Percentiles rank a stretch among this genome's conserved stretches.
Conservation (phyloP, 345 rosid genomes). For the Sisymbrium irio region DNA sequence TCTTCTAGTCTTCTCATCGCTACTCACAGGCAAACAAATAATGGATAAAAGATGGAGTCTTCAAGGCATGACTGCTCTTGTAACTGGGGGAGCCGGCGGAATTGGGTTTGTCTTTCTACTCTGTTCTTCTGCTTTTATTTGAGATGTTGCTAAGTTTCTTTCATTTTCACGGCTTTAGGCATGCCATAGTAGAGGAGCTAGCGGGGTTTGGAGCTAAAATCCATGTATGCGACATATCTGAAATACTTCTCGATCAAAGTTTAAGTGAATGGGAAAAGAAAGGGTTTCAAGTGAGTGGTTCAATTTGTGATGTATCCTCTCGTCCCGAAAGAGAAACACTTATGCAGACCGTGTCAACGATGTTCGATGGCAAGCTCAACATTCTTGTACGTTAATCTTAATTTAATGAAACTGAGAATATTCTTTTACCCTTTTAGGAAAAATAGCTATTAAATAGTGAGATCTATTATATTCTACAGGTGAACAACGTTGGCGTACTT, state of each 20-base stretch:
- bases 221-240: slow-evolving; percentile 6
- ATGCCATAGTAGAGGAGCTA: slow-evolving; percentile 17
- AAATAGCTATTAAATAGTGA: too few relatives aligned
- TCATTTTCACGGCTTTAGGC: not conserved
- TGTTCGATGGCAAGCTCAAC: slow-evolving; percentile 3
- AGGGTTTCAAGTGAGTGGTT: slow-evolving; percentile 22
- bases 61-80: too few relatives aligned
- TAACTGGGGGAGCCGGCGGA: too few relatives aligned
- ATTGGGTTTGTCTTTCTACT: slow-evolving; percentile 1
- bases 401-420: not conserved
- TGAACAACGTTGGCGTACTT: slow-evolving; percentile 48
- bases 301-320: slow-evolving; percentile 10
- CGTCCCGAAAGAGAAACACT: not conserved
- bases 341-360: not conserved
- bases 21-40: not conserved
- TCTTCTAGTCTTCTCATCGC: not conserved
- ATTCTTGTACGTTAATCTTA: not conserved
- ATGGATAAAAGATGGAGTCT: not conserved
- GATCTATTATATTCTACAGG: slow-evolving; percentile 20
- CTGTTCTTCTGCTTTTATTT: not conserved
- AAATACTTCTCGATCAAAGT: not conserved
- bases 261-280: slow-evolving; percentile 20
- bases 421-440: too few relatives aligned
- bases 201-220: not conserved
- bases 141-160: not conserved